Evolutionary conservation across 164 flowering plant genomes (phyloP).

Genomic region (Vitis rotundifolia): DNA sequence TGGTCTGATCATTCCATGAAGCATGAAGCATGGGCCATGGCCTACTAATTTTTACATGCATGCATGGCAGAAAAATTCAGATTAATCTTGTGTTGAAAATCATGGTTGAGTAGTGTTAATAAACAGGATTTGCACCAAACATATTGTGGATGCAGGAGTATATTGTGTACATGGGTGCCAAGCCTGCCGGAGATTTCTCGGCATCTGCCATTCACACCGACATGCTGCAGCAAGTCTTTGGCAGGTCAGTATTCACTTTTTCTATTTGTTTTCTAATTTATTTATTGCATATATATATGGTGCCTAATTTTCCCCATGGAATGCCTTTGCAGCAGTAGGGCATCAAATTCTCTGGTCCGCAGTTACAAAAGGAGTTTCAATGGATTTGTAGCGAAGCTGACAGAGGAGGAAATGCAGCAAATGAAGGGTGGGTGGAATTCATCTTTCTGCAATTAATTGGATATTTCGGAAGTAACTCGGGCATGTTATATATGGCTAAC

Average conservation of each 20-base stretch:
- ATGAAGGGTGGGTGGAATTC: constrained; percentile 18
- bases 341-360: constrained; percentile 29
- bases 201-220: constrained; percentile 13
- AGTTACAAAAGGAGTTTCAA: constrained; percentile 59
- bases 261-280: no score
- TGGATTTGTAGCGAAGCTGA: constrained; percentile 47
- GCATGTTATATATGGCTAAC: not conserved
- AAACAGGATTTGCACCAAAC: no score
- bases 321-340: constrained; percentile 12
- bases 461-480: not conserved
- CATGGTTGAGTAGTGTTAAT: not conserved
- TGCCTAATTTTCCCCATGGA: not conserved
- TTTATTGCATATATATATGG: no score
- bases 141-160: constrained; percentile 14
- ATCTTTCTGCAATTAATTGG: not conserved
- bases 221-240: constrained; percentile 21
- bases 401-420: constrained; percentile 28
- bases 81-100: not conserved
- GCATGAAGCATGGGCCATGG: no score
- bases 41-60: no score
- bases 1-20: no score
- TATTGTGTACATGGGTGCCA: constrained; percentile 37
- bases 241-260: constrained; percentile 19
- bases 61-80: no score
- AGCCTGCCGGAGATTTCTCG: constrained; percentile 2